Evolutionary conservation across 148 eudicot genomes (phyloP).

Genomic region (Talinum fruticosum): DNA sequence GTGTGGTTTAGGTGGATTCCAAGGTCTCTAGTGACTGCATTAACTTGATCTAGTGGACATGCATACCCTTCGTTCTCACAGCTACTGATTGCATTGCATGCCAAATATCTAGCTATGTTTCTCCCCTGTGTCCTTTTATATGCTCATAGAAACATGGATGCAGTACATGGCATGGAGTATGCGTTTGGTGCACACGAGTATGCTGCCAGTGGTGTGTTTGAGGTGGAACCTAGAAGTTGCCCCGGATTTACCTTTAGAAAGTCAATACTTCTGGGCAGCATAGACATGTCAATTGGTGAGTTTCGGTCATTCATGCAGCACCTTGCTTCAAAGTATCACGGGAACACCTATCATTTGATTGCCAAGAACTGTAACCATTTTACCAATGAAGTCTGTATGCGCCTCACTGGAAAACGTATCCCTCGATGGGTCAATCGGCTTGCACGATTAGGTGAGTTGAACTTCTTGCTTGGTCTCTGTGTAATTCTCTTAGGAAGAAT

Average conservation of each 20-base stretch:
- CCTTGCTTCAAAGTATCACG: conserved; percentile 72
- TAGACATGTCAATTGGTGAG: conserved; percentile 72
- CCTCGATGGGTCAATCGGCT: conserved; percentile 97
- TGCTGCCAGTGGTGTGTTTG: conserved; percentile 85
- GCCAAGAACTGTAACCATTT: conserved; percentile 97
- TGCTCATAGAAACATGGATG: conserved; percentile 23
- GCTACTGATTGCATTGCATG: neutral
- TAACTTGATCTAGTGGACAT: neutral
- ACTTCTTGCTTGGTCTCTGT: conserved; percentile 7
- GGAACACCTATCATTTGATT: conserved; percentile 84
- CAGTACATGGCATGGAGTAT: conserved; percentile 81
- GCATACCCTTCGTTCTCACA: neutral
- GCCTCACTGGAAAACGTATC: conserved; percentile 71
- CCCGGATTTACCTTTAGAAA: conserved; percentile 83
- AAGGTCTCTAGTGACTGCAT: neutral
- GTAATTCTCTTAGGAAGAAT: neutral
- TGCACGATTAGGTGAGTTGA: conserved; percentile 68
- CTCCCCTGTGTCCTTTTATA: neutral
- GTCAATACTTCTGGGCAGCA: conserved; percentile 74
- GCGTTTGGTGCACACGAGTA: conserved; percentile 88
- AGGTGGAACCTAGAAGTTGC: conserved; percentile 88
- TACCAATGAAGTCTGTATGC: conserved; percentile 70
- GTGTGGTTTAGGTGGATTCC: neutral
- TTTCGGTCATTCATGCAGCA: conserved; percentile 74
- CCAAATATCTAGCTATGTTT: neutral